These are phyloP conservation scores for Lotmaria passim DNA, from an alignment of 208 protist genomes.

Conservation along the genomic window DNA sequence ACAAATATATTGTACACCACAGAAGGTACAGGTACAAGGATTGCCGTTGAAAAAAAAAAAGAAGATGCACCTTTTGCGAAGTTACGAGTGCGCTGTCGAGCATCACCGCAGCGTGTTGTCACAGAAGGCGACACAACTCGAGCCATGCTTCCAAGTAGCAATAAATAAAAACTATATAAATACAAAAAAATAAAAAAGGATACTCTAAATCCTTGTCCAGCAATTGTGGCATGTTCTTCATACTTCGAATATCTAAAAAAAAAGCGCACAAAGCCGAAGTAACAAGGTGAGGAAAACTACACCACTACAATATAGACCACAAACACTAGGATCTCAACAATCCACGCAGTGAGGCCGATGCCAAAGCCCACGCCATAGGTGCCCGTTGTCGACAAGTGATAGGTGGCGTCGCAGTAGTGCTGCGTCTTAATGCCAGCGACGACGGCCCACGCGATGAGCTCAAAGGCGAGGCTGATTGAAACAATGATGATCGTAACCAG, in stretches of 20 bases:
- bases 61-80: background rate
- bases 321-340: constrained; percentile 41
- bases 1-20: background rate
- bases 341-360: constrained; percentile 62
- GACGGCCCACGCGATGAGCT: constrained; percentile 71
- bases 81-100: background rate
- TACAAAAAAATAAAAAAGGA: too few relatives aligned
- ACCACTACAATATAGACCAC: constrained; percentile 40
- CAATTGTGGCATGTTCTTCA: too few relatives aligned
- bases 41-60: constrained; percentile 13
- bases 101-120: background rate
- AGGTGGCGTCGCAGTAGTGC: constrained; percentile 47
- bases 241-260: too few relatives aligned
- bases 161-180: too few relatives aligned
- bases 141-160: too few relatives aligned
- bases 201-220: too few relatives aligned
- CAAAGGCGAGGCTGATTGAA: constrained; percentile 35
- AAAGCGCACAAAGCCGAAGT: background rate
- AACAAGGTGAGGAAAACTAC: constrained; percentile 10
- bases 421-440: constrained; percentile 42
- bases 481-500: constrained; percentile 41
- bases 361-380: constrained; percentile 81
- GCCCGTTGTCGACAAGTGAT: constrained; percentile 4
- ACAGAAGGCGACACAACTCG: too few relatives aligned
- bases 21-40: constrained; percentile 15